Evolutionary conservation across 805 yeast species (phyloP).

Genomic region (Diddensiella caesifluorescens): DNA sequence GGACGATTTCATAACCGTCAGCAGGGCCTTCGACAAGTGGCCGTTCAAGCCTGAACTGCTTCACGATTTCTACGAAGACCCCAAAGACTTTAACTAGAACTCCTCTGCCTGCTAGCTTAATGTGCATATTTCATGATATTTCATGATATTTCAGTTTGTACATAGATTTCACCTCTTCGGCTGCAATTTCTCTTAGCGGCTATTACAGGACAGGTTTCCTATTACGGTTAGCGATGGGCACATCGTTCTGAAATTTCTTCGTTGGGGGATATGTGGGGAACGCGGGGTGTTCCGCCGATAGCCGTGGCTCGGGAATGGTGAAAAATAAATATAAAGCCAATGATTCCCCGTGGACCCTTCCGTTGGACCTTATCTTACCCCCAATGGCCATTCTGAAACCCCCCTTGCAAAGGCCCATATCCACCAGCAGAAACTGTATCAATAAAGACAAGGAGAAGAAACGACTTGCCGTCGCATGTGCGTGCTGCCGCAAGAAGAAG

Average conservation of each 20-base stretch:
- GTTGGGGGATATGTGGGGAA: too few relatives aligned
- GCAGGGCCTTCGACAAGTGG: constrained; percentile 60
- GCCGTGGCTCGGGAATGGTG: too few relatives aligned
- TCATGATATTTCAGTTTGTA: not conserved
- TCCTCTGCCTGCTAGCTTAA: not conserved
- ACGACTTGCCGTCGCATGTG: constrained; percentile 33
- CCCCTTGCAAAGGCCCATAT: constrained; percentile 2
- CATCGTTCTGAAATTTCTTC: too few relatives aligned
- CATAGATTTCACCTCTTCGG: not conserved
- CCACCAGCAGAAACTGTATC: not conserved
- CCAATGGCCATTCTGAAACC: too few relatives aligned
- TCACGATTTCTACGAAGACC: constrained; percentile 39
- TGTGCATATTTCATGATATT: not conserved
- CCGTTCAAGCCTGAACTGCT: constrained; percentile 72
- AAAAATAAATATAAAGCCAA: too few relatives aligned
- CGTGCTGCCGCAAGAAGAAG: constrained; percentile 34
- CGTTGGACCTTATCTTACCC: too few relatives aligned
- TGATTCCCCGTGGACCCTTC: too few relatives aligned
- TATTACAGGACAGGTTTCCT: not conserved
- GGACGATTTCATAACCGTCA: constrained; percentile 50
- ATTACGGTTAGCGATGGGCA: not conserved
- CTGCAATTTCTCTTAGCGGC: too few relatives aligned
- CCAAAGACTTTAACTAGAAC: not conserved
- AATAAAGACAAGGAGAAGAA: constrained; percentile 16
- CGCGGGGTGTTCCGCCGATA: too few relatives aligned